These are phyloP conservation scores for Neurospora sp. DNA, from an alignment of 495 filamentous ascomycete species.

Conservation along the genomic window DNA sequence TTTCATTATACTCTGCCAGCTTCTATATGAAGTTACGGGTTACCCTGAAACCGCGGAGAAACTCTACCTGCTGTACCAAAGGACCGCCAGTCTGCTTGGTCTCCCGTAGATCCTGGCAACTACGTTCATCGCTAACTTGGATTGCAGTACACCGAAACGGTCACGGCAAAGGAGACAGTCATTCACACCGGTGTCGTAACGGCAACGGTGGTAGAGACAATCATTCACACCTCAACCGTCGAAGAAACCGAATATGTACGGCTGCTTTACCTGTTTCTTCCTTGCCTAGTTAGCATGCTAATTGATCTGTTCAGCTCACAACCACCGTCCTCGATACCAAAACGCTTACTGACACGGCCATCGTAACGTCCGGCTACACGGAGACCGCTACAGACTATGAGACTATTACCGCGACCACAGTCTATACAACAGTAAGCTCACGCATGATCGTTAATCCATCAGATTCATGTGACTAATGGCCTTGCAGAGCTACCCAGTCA, in stretches of 20 bases:
- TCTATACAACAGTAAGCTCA: constrained; percentile 12
- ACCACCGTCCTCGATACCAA: constrained; percentile 1
- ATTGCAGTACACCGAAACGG: neutral
- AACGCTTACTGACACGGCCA: constrained; percentile 4
- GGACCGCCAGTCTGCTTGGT: neutral
- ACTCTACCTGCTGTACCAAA: neutral
- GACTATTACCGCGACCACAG: constrained; percentile 11
- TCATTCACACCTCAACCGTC: neutral
- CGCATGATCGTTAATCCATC: neutral
- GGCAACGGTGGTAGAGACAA: neutral
- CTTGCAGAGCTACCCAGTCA: constrained; percentile 11
- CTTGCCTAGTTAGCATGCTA: neutral
- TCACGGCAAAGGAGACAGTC: neutral
- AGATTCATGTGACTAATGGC: constrained; percentile 2
- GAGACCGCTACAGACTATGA: constrained; percentile 12
- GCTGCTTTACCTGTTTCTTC: neutral
- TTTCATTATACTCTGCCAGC: neutral
- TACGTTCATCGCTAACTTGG: neutral
- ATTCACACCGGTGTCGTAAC: constrained; percentile 4
- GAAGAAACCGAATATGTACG: constrained; percentile 3
- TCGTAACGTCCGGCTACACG: constrained; percentile 3
- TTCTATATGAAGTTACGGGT: neutral
- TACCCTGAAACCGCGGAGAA: neutral
- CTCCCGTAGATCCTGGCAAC: neutral
- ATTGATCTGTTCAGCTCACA: neutral